A percentile compares a stretch with the other conserved stretches of the same genome.
Evolutionary conservation across 2,329 filamentous ascomycete genomes (phyloP).

Genomic region (Ascochyta lentis): DNA sequence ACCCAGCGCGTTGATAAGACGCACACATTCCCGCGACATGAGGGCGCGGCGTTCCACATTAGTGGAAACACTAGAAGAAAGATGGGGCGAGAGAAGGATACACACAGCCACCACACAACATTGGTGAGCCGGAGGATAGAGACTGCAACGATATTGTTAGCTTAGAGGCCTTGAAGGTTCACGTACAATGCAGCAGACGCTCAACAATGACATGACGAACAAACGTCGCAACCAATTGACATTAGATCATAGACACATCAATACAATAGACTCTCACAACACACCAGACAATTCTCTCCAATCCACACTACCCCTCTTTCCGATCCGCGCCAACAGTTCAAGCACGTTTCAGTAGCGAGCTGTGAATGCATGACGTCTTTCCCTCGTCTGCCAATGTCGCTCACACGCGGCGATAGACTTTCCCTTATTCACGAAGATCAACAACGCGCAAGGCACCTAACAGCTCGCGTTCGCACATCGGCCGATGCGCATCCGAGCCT

Average conservation of each 20-base stretch:
- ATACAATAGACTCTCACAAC: slow-evolving; percentile 10
- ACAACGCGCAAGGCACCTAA: not conserved
- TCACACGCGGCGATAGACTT: not conserved
- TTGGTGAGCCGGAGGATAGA: slow-evolving; percentile 1
- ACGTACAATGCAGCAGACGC: slow-evolving; percentile 18
- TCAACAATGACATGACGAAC: slow-evolving; percentile 11
- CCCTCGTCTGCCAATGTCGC: not conserved
- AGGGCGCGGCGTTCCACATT: not conserved
- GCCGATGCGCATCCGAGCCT: not conserved
- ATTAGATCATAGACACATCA: slow-evolving; percentile 5
- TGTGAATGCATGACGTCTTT: slow-evolving; percentile 10
- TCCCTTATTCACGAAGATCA: not conserved
- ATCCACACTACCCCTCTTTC: not conserved
- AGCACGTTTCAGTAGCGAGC: not conserved
- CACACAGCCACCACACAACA: not conserved
- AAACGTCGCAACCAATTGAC: not conserved
- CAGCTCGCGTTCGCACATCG: not conserved
- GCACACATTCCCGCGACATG: slow-evolving; percentile 3
- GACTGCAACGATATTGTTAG: slow-evolving; percentile 19
- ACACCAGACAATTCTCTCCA: not conserved
- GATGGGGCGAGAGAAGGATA: slow-evolving; percentile 8
- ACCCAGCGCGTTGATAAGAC: slow-evolving; percentile 10
- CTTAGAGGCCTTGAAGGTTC: slow-evolving; percentile 3
- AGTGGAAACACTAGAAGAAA: not conserved
- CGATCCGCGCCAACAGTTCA: not conserved